A percentile compares a stretch with the other conserved stretches of the same genome.
These are phyloP conservation scores for Dactylellina haptotyla DNA, from an alignment of 2,329 filamentous ascomycete genomes.

Conservation along the genomic window DNA sequence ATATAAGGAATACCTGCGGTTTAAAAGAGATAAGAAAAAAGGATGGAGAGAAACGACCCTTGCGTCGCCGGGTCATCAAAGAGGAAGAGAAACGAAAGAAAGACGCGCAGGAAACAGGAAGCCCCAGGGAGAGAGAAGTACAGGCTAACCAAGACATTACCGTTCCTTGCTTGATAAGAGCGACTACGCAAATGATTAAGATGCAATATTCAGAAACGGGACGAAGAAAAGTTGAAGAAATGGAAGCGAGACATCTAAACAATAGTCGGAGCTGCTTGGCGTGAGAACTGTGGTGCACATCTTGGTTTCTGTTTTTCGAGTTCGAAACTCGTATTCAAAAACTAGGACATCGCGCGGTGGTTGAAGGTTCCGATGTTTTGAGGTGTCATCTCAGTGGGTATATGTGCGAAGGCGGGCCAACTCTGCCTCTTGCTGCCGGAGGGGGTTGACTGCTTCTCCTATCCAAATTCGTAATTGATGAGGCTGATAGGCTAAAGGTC, in stretches of 20 bases:
- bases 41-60: constrained; percentile 17
- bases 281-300: not conserved
- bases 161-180: constrained; percentile 49
- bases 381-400: not conserved
- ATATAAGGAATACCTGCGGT: constrained; percentile 38
- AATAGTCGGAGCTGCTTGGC: constrained; percentile 21
- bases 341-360: not conserved
- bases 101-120: constrained; percentile 33
- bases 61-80: constrained; percentile 50
- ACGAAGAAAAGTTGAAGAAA: constrained; percentile 15
- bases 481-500: not conserved
- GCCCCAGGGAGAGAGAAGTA: constrained; percentile 49
- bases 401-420: too few relatives aligned
- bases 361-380: not conserved
- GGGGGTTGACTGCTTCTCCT: too few relatives aligned
- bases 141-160: constrained; percentile 53
- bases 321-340: too few relatives aligned
- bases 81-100: constrained; percentile 1
- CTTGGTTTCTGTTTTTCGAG: too few relatives aligned
- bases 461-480: constrained; percentile 4
- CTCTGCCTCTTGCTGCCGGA: too few relatives aligned
- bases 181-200: constrained; percentile 49
- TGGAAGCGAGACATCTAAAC: constrained; percentile 33
- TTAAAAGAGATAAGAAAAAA: constrained; percentile 17
- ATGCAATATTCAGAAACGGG: constrained; percentile 47